These are phyloP conservation scores for Blumeria graminis DNA, from an alignment of 2,329 filamentous ascomycete genomes.

Conservation along the genomic window DNA sequence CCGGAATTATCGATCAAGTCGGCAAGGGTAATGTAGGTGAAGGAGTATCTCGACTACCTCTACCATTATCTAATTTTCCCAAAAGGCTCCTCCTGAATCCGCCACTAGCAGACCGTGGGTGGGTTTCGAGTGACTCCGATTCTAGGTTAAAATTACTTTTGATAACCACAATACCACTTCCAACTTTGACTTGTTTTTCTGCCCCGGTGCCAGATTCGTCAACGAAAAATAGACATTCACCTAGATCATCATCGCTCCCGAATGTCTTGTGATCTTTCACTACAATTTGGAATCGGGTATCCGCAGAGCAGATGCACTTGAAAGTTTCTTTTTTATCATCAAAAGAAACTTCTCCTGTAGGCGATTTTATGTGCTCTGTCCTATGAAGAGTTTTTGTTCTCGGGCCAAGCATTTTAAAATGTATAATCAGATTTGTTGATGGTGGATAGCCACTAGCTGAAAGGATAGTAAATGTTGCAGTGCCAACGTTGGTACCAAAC, in stretches of 20 bases:
- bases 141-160: conserved; percentile 44
- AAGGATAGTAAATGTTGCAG: conserved; percentile 57
- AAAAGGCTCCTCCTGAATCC: conserved; percentile 28
- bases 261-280: conserved; percentile 73
- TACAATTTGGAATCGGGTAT: conserved; percentile 64
- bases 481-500: conserved; percentile 36
- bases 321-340: conserved; percentile 45
- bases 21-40: conserved; percentile 2
- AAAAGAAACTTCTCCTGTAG: conserved; percentile 39
- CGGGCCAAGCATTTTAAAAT: conserved; percentile 38
- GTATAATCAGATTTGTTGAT: conserved; percentile 54
- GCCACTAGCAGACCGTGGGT: conserved; percentile 19
- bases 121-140: conserved; percentile 18
- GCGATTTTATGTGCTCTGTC: conserved; percentile 69
- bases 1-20: no score
- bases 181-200: conserved; percentile 53
- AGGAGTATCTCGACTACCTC: conserved; percentile 21
- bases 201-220: conserved; percentile 46
- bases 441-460: conserved; percentile 57
- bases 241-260: conserved; percentile 59
- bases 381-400: conserved; percentile 69
- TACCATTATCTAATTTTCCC: conserved; percentile 21
- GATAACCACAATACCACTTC: conserved; percentile 45
- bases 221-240: conserved; percentile 76
- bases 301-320: conserved; percentile 53